Conservation (phyloP, 2,329 filamentous ascomycete genomes). For the Talaromyces marneffei region DNA sequence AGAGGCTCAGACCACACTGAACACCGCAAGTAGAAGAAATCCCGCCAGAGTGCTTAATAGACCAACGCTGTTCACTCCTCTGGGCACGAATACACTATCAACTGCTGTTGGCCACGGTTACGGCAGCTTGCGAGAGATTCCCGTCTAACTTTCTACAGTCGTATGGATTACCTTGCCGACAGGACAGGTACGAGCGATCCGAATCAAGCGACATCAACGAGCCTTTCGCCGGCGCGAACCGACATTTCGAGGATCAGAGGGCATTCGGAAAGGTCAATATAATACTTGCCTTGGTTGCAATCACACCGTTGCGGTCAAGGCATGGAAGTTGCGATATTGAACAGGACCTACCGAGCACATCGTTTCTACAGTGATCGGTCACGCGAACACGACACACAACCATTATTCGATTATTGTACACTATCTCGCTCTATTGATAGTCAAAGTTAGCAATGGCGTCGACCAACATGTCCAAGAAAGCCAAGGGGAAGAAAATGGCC, state of each 20-base stretch:
- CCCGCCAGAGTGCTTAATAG: slow-evolving; percentile 22
- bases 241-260: neutral
- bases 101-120: neutral
- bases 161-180: slow-evolving; percentile 2
- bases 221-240: neutral
- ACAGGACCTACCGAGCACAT: slow-evolving; percentile 13
- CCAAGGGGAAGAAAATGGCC: slow-evolving; percentile 74
- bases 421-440: slow-evolving; percentile 27
- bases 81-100: neutral
- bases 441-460: slow-evolving; percentile 37
- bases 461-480: slow-evolving; percentile 61
- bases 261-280: neutral
- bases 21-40: slow-evolving; percentile 10
- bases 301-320: slow-evolving; percentile 15
- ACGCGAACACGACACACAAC: slow-evolving; percentile 40
- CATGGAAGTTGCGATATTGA: slow-evolving; percentile 20
- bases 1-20: slow-evolving; percentile 13
- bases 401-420: slow-evolving; percentile 39
- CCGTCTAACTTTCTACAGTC: neutral
- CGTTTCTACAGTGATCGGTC: slow-evolving; percentile 22
- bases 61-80: slow-evolving; percentile 15
- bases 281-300: slow-evolving; percentile 14
- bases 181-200: slow-evolving; percentile 9
- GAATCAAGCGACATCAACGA: slow-evolving; percentile 2
- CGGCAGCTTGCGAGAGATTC: neutral